Evolutionary conservation across 2,329 filamentous ascomycete species (phyloP).

Genomic region (Pezicula neosporulosa): DNA sequence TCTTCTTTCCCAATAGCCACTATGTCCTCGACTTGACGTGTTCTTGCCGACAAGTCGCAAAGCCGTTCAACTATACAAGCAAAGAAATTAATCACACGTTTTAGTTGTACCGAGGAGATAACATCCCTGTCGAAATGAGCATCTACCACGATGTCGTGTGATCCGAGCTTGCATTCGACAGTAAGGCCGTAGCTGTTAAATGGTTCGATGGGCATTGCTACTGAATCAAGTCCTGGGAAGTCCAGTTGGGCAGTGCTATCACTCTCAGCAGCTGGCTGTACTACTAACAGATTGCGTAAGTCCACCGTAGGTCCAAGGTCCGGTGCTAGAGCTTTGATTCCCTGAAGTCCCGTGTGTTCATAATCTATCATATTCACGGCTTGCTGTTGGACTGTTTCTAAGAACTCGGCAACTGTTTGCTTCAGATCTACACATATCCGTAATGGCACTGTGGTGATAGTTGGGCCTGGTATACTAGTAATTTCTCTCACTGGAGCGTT

Average conservation of each 20-base stretch:
- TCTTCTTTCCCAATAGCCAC: neutral
- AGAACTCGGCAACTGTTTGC: constrained; percentile 1
- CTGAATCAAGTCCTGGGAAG: neutral
- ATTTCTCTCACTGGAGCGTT: constrained; percentile 1
- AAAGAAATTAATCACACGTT: neutral
- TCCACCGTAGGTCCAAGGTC: neutral
- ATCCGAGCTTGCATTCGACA: neutral
- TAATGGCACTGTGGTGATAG: constrained; percentile 1
- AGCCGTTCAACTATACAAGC: constrained; percentile 1
- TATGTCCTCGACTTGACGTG: neutral
- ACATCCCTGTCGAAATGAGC: constrained; percentile 1
- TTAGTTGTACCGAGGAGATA: neutral
- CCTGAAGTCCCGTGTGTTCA: constrained; percentile 1
- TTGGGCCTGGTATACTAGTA: neutral
- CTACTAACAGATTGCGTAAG: constrained; percentile 1
- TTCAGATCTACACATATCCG: neutral
- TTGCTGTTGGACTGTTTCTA: neutral
- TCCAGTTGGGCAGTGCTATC: neutral
- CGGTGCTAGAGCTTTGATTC: neutral
- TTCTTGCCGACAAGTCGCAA: neutral
- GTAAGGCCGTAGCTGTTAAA: constrained; percentile 1
- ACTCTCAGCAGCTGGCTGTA: neutral
- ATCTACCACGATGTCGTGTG: neutral
- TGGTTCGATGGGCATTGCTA: neutral
- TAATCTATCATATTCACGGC: constrained; percentile 1